Evolutionary conservation across 345 rosid species (phyloP).

Genomic region (Moricandia arvensis): DNA sequence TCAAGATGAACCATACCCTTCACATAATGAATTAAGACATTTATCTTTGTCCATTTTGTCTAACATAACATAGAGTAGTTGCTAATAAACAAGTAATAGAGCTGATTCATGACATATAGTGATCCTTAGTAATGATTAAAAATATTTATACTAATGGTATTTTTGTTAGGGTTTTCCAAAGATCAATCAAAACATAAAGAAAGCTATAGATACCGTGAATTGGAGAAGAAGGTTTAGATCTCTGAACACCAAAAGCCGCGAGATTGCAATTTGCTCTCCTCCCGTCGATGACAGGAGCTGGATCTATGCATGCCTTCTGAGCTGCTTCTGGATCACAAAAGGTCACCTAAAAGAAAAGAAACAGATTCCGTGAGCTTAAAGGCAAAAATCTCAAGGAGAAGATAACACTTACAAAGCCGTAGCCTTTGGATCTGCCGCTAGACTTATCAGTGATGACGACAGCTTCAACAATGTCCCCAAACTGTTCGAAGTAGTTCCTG

Average conservation of each 20-base stretch:
- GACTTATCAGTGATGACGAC: conserved; percentile 97
- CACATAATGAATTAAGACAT: background rate
- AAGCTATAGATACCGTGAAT: conserved; percentile 55
- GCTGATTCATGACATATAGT: conserved; percentile 1
- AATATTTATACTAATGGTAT: background rate
- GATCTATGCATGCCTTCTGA: conserved; percentile 88
- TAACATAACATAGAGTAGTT: background rate
- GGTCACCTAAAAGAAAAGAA: conserved; percentile 68
- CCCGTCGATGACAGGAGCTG: conserved; percentile 95
- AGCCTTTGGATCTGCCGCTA: conserved; percentile 98
- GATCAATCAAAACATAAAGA: background rate
- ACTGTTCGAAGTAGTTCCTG: conserved; percentile 92
- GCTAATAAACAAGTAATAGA: background rate
- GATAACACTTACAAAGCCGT: conserved; percentile 80
- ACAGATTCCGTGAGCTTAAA: conserved; percentile 9
- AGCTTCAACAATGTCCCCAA: conserved; percentile 97
- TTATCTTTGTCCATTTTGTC: background rate
- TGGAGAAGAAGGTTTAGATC: conserved; percentile 96
- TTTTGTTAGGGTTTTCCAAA: background rate
- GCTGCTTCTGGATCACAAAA: conserved; percentile 94
- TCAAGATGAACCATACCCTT: conserved; percentile 1
- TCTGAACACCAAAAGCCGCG: conserved; percentile 90
- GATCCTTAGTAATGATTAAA: background rate
- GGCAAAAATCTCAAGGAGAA: background rate
- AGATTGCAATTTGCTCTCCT: conserved; percentile 97